Evolutionary conservation across 257 asterid genomes (phyloP).

Genomic region (Scutellaria minor): DNA sequence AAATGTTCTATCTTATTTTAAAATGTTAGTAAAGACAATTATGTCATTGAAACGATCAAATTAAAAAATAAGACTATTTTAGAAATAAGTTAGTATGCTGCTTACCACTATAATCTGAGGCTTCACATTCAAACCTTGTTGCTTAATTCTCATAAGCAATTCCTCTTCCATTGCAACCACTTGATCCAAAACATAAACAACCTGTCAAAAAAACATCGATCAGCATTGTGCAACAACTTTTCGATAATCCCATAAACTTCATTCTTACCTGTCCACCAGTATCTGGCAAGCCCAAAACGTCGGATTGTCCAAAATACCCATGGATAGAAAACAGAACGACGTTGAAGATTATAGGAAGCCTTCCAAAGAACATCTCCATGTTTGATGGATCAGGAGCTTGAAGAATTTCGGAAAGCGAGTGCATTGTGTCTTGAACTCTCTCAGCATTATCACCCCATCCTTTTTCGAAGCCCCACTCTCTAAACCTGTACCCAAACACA

Average conservation of each 20-base stretch:
- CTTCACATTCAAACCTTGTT: constrained; percentile 82
- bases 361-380: constrained; percentile 64
- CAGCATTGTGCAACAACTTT: background rate
- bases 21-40: no score
- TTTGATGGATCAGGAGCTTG: constrained; percentile 87
- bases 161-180: constrained; percentile 90
- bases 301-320: constrained; percentile 89
- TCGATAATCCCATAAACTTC: background rate
- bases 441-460: constrained; percentile 95
- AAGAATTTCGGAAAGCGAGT: constrained; percentile 70
- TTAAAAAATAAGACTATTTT: no score
- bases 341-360: constrained; percentile 78
- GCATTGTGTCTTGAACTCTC: constrained; percentile 77
- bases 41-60: no score
- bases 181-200: constrained; percentile 96
- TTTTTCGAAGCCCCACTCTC: constrained; percentile 87
- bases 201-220: constrained; percentile 44
- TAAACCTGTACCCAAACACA: constrained; percentile 56
- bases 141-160: constrained; percentile 75
- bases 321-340: constrained; percentile 82
- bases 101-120: constrained; percentile 93
- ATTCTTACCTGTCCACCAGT: constrained; percentile 88
- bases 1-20: no score
- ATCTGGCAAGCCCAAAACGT: constrained; percentile 95
- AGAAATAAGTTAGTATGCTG: background rate